Evolutionary conservation across 2,329 filamentous ascomycete genomes (phyloP).

Genomic region (Huntiella moniliformis): DNA sequence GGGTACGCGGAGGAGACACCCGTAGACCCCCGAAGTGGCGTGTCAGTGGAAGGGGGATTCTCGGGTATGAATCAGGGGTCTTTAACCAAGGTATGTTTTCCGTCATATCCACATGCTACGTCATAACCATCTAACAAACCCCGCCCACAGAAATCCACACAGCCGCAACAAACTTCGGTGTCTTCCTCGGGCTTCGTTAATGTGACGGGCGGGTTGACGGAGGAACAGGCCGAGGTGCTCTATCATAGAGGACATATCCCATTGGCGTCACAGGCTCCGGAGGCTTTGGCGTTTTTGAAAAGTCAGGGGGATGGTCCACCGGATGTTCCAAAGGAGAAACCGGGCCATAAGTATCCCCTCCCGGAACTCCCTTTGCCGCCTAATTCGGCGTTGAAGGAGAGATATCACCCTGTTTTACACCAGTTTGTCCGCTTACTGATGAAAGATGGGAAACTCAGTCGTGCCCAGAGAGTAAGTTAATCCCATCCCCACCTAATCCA

Average conservation of each 20-base stretch:
- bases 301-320: slow-evolving; percentile 9
- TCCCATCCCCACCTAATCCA: background rate
- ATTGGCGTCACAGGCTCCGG: slow-evolving; percentile 13
- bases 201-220: slow-evolving; percentile 20
- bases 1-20: background rate
- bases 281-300: slow-evolving; percentile 10
- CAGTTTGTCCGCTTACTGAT: slow-evolving; percentile 86
- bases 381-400: slow-evolving; percentile 47
- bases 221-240: slow-evolving; percentile 26
- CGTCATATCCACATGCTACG: no score
- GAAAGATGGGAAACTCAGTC: slow-evolving; percentile 73
- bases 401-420: slow-evolving; percentile 69
- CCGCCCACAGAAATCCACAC: no score
- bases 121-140: background rate
- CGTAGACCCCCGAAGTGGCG: background rate
- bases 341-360: slow-evolving; percentile 61
- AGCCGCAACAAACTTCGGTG: background rate
- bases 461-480: slow-evolving; percentile 62
- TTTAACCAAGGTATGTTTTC: slow-evolving; percentile 8
- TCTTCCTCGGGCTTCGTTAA: slow-evolving; percentile 6
- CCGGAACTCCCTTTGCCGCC: slow-evolving; percentile 48
- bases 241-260: slow-evolving; percentile 25
- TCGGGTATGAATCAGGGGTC: slow-evolving; percentile 15
- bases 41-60: slow-evolving; percentile 14
- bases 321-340: slow-evolving; percentile 14